These are phyloP conservation scores for Candida manassasensis DNA, from an alignment of 805 yeast genomes.

Conservation along the genomic window DNA sequence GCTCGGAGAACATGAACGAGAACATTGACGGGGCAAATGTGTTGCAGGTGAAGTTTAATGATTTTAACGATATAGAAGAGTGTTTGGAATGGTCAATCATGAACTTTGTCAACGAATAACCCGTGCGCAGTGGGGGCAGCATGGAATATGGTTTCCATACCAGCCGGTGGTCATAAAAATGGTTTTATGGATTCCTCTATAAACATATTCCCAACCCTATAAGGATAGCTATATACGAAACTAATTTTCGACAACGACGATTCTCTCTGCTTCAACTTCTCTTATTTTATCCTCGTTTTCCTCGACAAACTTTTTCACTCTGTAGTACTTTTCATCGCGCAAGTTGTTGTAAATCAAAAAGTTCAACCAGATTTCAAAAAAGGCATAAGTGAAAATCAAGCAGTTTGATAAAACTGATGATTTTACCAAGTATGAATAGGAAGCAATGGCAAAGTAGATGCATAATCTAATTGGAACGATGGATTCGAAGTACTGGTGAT, in stretches of 20 bases:
- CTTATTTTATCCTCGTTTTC: constrained; percentile 34
- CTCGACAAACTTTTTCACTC: constrained; percentile 39
- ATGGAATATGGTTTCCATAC: too few species aligned
- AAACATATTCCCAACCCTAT: not conserved
- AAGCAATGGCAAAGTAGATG: constrained; percentile 45
- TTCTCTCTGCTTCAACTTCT: constrained; percentile 25
- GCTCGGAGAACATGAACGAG: constrained; percentile 17
- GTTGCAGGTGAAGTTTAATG: constrained; percentile 45
- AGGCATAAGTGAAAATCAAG: constrained; percentile 53
- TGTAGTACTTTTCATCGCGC: constrained; percentile 57
- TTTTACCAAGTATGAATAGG: constrained; percentile 44
- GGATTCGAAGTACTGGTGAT: constrained; percentile 51
- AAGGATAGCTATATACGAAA: not conserved
- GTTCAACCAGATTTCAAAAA: constrained; percentile 67
- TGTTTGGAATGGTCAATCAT: constrained; percentile 52
- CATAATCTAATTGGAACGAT: constrained; percentile 55
- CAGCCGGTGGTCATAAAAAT: too few species aligned
- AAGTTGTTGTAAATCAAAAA: constrained; percentile 57
- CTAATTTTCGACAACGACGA: constrained; percentile 25
- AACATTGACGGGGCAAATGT: constrained; percentile 35
- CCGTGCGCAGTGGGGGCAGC: too few species aligned
- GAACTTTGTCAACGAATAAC: constrained; percentile 19
- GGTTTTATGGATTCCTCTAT: constrained; percentile 1
- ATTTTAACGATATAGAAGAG: constrained; percentile 48
- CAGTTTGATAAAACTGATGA: constrained; percentile 53